Conservation (phyloP, 352 stramenopile species). For the Discostella stelligera region DNA sequence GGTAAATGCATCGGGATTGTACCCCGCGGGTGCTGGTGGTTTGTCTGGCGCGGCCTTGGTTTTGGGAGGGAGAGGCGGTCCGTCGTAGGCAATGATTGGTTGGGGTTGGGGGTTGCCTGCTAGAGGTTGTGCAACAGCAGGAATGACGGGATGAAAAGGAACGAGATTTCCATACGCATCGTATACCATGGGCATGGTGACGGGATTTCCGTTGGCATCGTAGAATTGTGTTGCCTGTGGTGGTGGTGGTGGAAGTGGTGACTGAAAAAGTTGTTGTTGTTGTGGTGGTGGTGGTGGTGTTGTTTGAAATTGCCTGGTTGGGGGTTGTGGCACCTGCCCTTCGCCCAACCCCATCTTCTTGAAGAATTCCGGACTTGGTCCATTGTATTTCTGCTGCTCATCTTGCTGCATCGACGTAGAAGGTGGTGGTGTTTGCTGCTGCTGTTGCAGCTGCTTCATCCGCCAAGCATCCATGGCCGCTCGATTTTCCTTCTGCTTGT, state of each 20-base stretch:
- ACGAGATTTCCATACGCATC: slow-evolving; percentile 48
- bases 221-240: slow-evolving; percentile 36
- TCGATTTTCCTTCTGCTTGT: slow-evolving; percentile 26
- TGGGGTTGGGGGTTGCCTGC: neutral
- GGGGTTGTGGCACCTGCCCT: slow-evolving; percentile 13
- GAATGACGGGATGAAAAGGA: slow-evolving; percentile 15
- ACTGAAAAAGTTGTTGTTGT: neutral
- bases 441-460: slow-evolving; percentile 15
- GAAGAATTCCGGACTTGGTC: slow-evolving; percentile 29
- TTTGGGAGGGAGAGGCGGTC: slow-evolving; percentile 36
- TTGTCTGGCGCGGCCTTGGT: slow-evolving; percentile 16
- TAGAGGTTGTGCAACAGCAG: slow-evolving; percentile 7
- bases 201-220: slow-evolving; percentile 47
- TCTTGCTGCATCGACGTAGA: neutral
- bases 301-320: neutral
- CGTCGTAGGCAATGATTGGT: neutral
- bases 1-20: slow-evolving; percentile 71
- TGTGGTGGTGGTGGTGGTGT: neutral
- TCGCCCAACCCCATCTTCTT: slow-evolving; percentile 31
- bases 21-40: slow-evolving; percentile 38
- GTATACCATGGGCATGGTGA: slow-evolving; percentile 46
- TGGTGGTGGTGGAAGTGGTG: slow-evolving; percentile 10
- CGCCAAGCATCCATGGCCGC: slow-evolving; percentile 40
- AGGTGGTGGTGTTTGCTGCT: neutral
- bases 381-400: slow-evolving; percentile 22